Conservation (phyloP, 139 green algal species). For the Asterochloris sp. region DNA sequence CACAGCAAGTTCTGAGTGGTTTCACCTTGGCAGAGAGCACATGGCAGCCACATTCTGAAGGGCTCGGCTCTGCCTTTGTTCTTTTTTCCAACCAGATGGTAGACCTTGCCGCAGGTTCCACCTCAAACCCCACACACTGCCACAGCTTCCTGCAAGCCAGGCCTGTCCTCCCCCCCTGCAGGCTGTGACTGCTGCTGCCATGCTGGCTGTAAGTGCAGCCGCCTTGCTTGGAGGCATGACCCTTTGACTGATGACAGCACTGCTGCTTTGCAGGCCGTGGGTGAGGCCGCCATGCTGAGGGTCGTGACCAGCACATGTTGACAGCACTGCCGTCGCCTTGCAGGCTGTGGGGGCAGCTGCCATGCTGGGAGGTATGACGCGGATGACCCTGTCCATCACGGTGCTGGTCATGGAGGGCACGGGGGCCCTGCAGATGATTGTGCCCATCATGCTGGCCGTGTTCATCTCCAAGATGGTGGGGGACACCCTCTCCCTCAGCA, state of each 20-base stretch:
- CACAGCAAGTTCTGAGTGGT: too few relatives aligned
- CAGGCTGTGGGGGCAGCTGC: constrained; percentile 25
- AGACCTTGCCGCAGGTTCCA: too few relatives aligned
- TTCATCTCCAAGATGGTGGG: constrained; percentile 71
- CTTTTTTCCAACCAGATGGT: too few relatives aligned
- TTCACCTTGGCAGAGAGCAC: too few relatives aligned
- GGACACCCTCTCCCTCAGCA: constrained; percentile 43
- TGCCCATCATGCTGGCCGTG: constrained; percentile 74
- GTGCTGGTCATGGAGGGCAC: constrained; percentile 85
- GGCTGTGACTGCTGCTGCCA: neutral
- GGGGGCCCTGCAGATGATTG: constrained; percentile 55
- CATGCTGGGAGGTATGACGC: constrained; percentile 56
- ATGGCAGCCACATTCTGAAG: too few relatives aligned
- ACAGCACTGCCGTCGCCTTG: neutral
- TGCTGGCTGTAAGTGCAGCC: neutral
- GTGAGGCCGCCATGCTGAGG: constrained; percentile 3
- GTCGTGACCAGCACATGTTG: neutral
- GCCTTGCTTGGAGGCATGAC: too few relatives aligned
- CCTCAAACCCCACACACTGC: too few relatives aligned
- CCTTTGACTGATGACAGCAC: too few relatives aligned
- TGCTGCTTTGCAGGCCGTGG: neutral
- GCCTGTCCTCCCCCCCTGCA: too few relatives aligned
- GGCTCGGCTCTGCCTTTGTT: too few relatives aligned
- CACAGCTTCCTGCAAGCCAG: too few relatives aligned
- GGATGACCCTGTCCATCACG: constrained; percentile 74